Percentiles rank a stretch among this genome's conserved stretches.
Evolutionary conservation across 495 filamentous ascomycete genomes (phyloP).

Genomic region (Tetracladium marchalianum): DNA sequence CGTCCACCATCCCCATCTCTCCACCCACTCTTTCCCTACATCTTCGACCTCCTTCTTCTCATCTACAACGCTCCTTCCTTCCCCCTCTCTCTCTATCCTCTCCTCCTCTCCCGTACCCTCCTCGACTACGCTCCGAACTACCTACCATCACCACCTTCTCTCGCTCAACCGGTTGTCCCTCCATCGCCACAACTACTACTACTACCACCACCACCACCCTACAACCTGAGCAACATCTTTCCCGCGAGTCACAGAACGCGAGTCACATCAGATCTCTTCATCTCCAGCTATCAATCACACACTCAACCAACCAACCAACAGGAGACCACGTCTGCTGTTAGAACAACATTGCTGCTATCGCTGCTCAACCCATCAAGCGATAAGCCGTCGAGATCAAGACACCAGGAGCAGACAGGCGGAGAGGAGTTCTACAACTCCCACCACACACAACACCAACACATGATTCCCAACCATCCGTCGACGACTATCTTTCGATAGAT

Average conservation of each 20-base stretch:
- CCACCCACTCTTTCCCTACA: constrained; percentile 4
- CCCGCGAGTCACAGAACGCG: not conserved
- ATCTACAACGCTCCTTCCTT: constrained; percentile 16
- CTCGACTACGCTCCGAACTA: constrained; percentile 20
- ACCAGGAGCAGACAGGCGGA: constrained; percentile 30
- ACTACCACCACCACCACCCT: constrained; percentile 5
- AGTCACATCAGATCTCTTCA: not conserved
- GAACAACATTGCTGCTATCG: constrained; percentile 11
- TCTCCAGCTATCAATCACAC: constrained; percentile 11
- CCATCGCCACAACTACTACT: constrained; percentile 10
- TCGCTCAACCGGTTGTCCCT: constrained; percentile 15
- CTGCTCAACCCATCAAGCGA: constrained; percentile 4
- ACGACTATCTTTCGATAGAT: constrained; percentile 17
- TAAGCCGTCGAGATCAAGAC: constrained; percentile 8
- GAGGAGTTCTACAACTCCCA: constrained; percentile 37
- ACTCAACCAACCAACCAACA: not conserved
- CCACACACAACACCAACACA: constrained; percentile 25
- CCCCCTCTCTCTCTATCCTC: constrained; percentile 23
- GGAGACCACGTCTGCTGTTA: constrained; percentile 18
- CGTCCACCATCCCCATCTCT: constrained; percentile 6
- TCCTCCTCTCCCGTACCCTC: constrained; percentile 22
- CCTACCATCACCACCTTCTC: constrained; percentile 9
- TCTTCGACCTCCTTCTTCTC: constrained; percentile 5
- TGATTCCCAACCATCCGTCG: constrained; percentile 26
- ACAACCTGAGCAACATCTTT: not conserved